Evolutionary conservation across 2,329 filamentous ascomycete genomes (phyloP), one percentile per base, ranked within the genome.

Genomic region (Botrytis elliptica): DNA sequence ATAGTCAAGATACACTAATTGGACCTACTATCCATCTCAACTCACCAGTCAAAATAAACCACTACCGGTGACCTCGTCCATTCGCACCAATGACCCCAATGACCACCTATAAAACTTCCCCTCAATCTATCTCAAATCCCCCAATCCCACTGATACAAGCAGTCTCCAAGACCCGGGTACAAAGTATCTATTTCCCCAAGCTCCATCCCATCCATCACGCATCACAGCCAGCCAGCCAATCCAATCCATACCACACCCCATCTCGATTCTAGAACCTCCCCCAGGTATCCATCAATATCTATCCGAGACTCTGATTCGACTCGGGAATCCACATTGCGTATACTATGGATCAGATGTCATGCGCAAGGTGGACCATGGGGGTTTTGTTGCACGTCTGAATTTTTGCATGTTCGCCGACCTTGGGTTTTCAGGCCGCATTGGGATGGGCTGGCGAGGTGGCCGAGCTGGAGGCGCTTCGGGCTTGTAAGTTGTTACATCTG

Each of bases 291-390:
- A 52, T 55, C 46, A 68, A 29, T 55, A 40, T 42, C 33, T 18
- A 68, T 57, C 66, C n/a, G 66, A 68, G 66, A 68, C 66, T 22
- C 16, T 68, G n/a, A 68, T 68, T 68, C 49, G 66, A 68, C 4
- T 57, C 36, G 25, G 25, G 36, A 55, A 33, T 9, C 49, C 18
- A 25, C 10, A n/a, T 57, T 42, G 3, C 1, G 1, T 3, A n/a
- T n/a, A 57, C 36, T 5, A 29, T 49, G n/a, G 14, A n/a, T 22
- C 16, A 6, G 18, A 22, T 49, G 25, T 16, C 18, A 68, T 40
- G 49, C 49, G 38, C 4, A 68, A 29, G 9, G 8, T 42, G 36
- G 36, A 40, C 4, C 22, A 42, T 68, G 18, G n/a, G 9, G 25
- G 55, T 68, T 57, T 68, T 57, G 66, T 68, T 68, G 66, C 66